A percentile compares a stretch with the other conserved stretches of the same genome.
Evolutionary conservation across 2,329 filamentous ascomycete genomes (phyloP).

Genomic region (Xylaria sp.): DNA sequence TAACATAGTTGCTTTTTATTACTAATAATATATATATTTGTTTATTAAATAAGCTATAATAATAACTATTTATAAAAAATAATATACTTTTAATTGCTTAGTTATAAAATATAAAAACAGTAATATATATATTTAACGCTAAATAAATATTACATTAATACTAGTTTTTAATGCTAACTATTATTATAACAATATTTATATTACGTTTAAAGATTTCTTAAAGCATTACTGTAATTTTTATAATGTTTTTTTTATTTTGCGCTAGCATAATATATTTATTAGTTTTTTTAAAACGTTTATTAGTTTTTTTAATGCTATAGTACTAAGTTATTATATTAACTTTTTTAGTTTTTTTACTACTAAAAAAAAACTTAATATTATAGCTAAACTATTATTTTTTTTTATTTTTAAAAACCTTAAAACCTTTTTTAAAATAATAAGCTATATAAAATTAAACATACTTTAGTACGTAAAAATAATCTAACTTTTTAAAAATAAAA

Average conservation of each 20-base stretch:
- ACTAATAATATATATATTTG: too few species aligned
- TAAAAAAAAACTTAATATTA: slow-evolving; percentile 14
- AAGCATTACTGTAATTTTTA: background rate
- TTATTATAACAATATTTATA: slow-evolving; percentile 24
- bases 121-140: slow-evolving; percentile 9
- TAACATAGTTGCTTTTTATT: background rate
- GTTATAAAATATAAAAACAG: too few species aligned
- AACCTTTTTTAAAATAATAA: slow-evolving; percentile 15
- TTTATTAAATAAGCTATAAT: too few species aligned
- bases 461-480: too few species aligned
- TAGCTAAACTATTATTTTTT: background rate
- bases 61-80: too few species aligned
- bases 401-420: slow-evolving; percentile 11
- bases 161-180: background rate
- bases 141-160: slow-evolving; percentile 18
- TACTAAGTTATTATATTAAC: slow-evolving; percentile 7
- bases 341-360: slow-evolving; percentile 7
- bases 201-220: background rate
- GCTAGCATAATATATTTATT: slow-evolving; percentile 11
- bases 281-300: slow-evolving; percentile 13
- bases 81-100: too few species aligned
- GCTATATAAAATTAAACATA: slow-evolving; percentile 10
- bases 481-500: slow-evolving; percentile 9
- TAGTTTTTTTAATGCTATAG: slow-evolving; percentile 20
- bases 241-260: background rate